Conservation (phyloP, 192 early-diverging fungal genomes). For the Coemansia sp. region DNA sequence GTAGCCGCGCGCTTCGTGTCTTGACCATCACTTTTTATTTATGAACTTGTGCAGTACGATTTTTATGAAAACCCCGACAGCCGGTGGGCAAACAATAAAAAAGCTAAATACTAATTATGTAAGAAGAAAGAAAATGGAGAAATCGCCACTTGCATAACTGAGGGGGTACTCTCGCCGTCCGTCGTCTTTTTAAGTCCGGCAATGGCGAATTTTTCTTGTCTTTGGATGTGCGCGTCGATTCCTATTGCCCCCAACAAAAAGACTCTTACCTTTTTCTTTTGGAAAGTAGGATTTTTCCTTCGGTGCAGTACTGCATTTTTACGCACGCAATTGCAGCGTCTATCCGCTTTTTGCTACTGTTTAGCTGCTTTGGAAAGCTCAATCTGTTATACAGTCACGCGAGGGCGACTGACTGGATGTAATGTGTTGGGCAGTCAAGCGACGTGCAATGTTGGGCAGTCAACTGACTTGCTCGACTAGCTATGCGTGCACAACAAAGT, state of each 20-base stretch:
- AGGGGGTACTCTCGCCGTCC: conserved; percentile 23
- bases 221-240: not conserved
- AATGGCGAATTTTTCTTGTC: not conserved
- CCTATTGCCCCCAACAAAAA: not conserved
- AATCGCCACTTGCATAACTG: conserved; percentile 19
- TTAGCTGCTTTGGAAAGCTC: not conserved
- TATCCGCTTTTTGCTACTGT: not conserved
- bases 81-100: conserved; percentile 1
- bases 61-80: not conserved
- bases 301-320: not conserved
- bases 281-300: not conserved
- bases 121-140: not conserved
- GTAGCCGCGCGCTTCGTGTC: not conserved
- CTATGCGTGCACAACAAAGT: not conserved
- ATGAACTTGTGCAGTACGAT: not conserved
- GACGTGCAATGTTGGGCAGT: too few relatives aligned
- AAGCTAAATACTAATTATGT: not conserved
- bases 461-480: too few relatives aligned
- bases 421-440: not conserved
- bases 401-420: not conserved
- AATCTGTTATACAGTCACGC: not conserved
- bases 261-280: not conserved
- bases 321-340: not conserved
- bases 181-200: conserved; percentile 6
- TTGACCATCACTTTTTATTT: not conserved